phyloP scores from a whole-genome alignment of 345 rosid genomes.

The Geranium brycei region DNA sequence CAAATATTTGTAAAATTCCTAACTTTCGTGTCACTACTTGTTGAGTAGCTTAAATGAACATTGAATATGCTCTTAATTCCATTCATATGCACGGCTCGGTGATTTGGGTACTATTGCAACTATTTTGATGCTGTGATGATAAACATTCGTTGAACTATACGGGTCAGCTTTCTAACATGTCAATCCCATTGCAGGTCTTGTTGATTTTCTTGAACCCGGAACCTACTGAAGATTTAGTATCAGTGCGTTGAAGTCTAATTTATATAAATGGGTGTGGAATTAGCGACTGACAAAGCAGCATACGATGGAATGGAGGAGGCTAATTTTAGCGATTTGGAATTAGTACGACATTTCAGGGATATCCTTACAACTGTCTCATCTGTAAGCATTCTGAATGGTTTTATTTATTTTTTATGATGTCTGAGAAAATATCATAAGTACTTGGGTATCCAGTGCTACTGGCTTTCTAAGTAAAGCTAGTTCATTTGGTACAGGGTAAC shows the following conservation, averaged over 20 bases:
- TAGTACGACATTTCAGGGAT: slow-evolving; percentile 5
- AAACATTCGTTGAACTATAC: too few species aligned
- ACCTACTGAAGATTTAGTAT: background rate
- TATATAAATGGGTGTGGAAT: slow-evolving; percentile 13
- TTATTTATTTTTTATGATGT: background rate
- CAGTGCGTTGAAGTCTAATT: background rate
- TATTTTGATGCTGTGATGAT: too few species aligned
- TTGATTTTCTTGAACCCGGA: background rate
- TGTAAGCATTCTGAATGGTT: slow-evolving; percentile 6
- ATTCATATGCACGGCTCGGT: too few species aligned
- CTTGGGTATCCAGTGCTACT: background rate
- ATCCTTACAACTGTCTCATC: slow-evolving; percentile 10
- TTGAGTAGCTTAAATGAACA: too few species aligned
- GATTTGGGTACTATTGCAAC: too few species aligned
- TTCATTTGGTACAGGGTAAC: slow-evolving; percentile 36
- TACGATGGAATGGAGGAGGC: slow-evolving; percentile 6
- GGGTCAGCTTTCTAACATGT: too few species aligned
- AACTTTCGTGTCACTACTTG: too few species aligned
- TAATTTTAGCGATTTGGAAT: slow-evolving; percentile 7
- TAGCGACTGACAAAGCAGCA: background rate
- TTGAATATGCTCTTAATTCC: too few species aligned
- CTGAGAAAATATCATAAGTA: background rate
- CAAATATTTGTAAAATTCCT: too few species aligned
- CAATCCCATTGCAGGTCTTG: too few species aligned
- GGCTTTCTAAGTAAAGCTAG: background rate